Percentiles rank a stretch among this genome's conserved stretches.
Conservation (phyloP, 2,329 filamentous ascomycete genomes). For the Aureobasidium musti region DNA sequence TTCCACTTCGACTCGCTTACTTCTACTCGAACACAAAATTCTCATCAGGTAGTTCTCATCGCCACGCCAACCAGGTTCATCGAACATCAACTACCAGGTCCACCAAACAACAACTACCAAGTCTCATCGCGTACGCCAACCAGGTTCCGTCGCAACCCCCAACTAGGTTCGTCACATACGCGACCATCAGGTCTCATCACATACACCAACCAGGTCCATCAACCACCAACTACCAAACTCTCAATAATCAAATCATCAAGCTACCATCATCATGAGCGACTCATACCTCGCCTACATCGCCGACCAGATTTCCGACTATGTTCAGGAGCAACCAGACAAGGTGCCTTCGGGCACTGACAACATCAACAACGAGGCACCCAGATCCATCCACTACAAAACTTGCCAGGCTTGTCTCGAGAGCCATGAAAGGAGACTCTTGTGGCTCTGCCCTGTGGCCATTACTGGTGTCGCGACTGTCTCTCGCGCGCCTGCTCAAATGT, state of each 20-base stretch:
- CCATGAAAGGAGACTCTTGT: not conserved
- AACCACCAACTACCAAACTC: not conserved
- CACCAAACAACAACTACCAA: not conserved
- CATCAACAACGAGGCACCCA: too few species aligned
- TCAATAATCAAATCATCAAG: not conserved
- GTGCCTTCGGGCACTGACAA: not conserved
- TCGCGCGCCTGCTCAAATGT: not conserved
- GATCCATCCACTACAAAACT: not conserved
- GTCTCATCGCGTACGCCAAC: too few species aligned
- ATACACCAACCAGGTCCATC: not conserved
- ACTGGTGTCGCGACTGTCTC: conserved; percentile 3
- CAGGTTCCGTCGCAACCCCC: not conserved
- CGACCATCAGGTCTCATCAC: too few species aligned
- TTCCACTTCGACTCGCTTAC: not conserved
- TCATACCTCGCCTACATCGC: not conserved
- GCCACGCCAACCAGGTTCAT: not conserved
- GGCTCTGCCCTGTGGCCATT: not conserved
- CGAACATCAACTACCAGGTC: not conserved
- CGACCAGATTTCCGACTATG: not conserved
- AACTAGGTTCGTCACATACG: too few species aligned
- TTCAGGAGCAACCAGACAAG: not conserved
- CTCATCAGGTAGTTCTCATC: not conserved
- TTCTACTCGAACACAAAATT: not conserved
- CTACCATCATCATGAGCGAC: too few species aligned
- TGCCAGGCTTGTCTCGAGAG: not conserved